Base-by-base conservation (phyloP, 2,329 filamentous ascomycete genomes). In the Cordyceps javanica region DNA sequence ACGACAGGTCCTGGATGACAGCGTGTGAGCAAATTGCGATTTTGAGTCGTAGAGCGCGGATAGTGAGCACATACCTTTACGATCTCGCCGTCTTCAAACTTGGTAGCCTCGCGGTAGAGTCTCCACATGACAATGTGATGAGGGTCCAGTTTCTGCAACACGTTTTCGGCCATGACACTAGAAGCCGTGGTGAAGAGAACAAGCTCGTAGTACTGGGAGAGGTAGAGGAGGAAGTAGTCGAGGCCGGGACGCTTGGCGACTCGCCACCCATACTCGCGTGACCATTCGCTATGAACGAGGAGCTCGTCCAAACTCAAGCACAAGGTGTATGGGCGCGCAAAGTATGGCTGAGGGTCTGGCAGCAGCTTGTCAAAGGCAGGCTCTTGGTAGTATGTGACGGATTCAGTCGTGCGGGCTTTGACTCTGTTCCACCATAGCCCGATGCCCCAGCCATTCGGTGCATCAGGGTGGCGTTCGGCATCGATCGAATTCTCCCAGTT, bases 171-270 rank as follows among this genome's bases (percentile, higher is more conserved):
- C 69, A 90, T 88, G 68, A 85, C 86, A 67, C 86, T 90, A 0
- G 93, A 91, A 48, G 94, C 87, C 39, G 84, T 90, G 32, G 94
- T 99, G 77, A 97, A 99, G 62, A 99, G 85, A 54, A 97, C 94
- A 56, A 99, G 80, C 73, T 99, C 94, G 70, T 97, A 99, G 80
- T 99, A 97, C 73, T 97, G 92, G 74, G 90, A 93, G 50, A 99
- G 82, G 72, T 99, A 99, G 68, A 90, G 90, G 62, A 99, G 77
- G 77, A 99, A 99, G 77, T 99, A 99, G 75, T 99, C 94, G 61
- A 95, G 83, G 46, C 94, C 94, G 36, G 94, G 94, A 51, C 94
- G 85, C 78, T 99, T 99, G 28, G 94, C 94, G 61, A 95, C 82
- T 64, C 93, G 86, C 91, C 94, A 99, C 59, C 94, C 94, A 69